Evolutionary conservation across 139 green algal genomes (phyloP).

Genomic region (Chara braunii): DNA sequence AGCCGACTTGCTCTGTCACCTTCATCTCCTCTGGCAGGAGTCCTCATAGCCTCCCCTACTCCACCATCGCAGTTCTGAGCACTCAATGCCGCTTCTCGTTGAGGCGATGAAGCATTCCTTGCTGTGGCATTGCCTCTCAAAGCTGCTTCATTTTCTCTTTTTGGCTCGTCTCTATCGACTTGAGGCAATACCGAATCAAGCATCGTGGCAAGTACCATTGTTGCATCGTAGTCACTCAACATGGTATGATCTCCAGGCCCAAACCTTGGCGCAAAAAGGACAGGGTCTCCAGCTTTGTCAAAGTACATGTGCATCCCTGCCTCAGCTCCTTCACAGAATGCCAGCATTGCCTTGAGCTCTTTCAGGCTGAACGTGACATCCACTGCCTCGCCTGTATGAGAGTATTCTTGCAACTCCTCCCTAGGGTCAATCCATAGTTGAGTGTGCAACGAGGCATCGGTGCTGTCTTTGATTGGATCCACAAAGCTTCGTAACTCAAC

Average conservation of each 20-base stretch:
- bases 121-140: background rate
- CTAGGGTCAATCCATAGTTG: constrained; percentile 37
- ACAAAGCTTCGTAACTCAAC: constrained; percentile 32
- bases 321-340: constrained; percentile 37
- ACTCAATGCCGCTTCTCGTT: background rate
- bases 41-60: background rate
- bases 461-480: constrained; percentile 16
- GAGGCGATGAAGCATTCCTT: background rate
- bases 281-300: constrained; percentile 22
- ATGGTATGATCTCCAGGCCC: background rate
- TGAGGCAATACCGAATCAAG: constrained; percentile 16
- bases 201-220: constrained; percentile 32
- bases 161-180: background rate
- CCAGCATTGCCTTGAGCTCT: constrained; percentile 35
- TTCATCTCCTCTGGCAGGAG: background rate
- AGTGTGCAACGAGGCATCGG: constrained; percentile 20
- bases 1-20: background rate
- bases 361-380: constrained; percentile 42
- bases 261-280: constrained; percentile 29
- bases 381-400: constrained; percentile 20
- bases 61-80: background rate
- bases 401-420: constrained; percentile 33
- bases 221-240: constrained; percentile 21
- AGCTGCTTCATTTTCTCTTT: background rate
- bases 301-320: constrained; percentile 36